Evolutionary conservation across 2,329 filamentous ascomycete genomes (phyloP).

Genomic region (Sclerotinia subarctica): DNA sequence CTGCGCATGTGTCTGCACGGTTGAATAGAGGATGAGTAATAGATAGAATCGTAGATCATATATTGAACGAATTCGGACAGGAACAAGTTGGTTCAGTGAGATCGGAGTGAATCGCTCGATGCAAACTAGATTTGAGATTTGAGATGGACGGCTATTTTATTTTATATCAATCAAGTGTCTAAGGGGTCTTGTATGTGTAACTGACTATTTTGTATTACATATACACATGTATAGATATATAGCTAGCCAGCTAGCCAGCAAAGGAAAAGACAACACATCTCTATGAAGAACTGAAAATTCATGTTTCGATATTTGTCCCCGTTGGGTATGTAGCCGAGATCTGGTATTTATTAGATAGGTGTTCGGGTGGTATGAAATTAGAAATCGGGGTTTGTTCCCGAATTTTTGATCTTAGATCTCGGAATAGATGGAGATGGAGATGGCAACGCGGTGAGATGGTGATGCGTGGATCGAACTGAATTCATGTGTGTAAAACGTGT

Average conservation of each 20-base stretch:
- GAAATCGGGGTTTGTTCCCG: not conserved
- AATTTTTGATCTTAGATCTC: too few species aligned
- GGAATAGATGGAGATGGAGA: not conserved
- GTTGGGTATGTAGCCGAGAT: not conserved
- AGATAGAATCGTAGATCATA: too few species aligned
- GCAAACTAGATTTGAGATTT: too few species aligned
- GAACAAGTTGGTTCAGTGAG: too few species aligned
- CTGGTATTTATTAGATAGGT: too few species aligned
- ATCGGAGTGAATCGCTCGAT: too few species aligned
- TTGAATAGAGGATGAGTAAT: too few species aligned
- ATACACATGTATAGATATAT: not conserved
- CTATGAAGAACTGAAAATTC: not conserved
- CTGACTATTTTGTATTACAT: not conserved
- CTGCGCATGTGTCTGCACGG: not conserved
- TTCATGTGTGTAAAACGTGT: not conserved
- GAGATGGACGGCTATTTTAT: too few species aligned
- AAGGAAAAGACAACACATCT: not conserved
- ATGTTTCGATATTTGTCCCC: not conserved
- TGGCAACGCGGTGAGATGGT: not conserved
- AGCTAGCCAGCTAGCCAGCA: not conserved
- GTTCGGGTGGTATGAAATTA: too few species aligned
- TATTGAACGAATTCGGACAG: too few species aligned
- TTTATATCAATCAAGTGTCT: not conserved
- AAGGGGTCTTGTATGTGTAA: not conserved
- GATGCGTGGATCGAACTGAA: not conserved